Percentiles rank a stretch among this genome's conserved stretches.
phyloP scores from a whole-genome alignment of 1,284 basidiomycete species.

The Anthracocystis walkeri region DNA sequence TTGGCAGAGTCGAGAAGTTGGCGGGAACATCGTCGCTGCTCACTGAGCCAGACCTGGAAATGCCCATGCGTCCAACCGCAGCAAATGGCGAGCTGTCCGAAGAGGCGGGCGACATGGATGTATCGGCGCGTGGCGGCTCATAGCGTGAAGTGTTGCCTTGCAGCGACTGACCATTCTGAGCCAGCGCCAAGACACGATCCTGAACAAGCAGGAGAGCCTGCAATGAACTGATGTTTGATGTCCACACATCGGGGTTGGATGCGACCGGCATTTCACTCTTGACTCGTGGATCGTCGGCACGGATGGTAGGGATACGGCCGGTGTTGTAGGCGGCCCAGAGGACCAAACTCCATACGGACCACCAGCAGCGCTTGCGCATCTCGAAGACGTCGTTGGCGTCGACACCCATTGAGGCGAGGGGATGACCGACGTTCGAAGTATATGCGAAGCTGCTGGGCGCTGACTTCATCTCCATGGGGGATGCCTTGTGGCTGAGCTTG shows the following conservation, averaged over 20 bases:
- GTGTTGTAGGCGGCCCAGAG: conserved; percentile 65
- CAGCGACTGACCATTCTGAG: conserved; percentile 35
- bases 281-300: conserved; percentile 65
- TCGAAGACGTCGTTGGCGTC: conserved; percentile 52
- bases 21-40: conserved; percentile 32
- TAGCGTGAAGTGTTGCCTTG: conserved; percentile 13
- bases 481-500: conserved; percentile 43
- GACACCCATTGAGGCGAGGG: conserved; percentile 41
- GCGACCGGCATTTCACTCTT: conserved; percentile 57
- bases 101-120: conserved; percentile 23
- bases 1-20: conserved; percentile 48
- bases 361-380: conserved; percentile 65
- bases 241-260: conserved; percentile 48
- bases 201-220: conserved; percentile 61
- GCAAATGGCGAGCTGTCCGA: conserved; percentile 33
- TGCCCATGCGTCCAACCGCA: conserved; percentile 33
- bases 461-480: conserved; percentile 28
- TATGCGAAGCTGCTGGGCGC: conserved; percentile 48
- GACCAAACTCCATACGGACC: conserved; percentile 61
- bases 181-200: conserved; percentile 59
- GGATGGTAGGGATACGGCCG: conserved; percentile 59
- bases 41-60: conserved; percentile 37
- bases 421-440: conserved; percentile 27
- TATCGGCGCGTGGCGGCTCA: conserved; percentile 26
- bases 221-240: conserved; percentile 54